Evolutionary conservation across 257 asterid genomes (phyloP).

Genomic region (Lycium barbarum): DNA sequence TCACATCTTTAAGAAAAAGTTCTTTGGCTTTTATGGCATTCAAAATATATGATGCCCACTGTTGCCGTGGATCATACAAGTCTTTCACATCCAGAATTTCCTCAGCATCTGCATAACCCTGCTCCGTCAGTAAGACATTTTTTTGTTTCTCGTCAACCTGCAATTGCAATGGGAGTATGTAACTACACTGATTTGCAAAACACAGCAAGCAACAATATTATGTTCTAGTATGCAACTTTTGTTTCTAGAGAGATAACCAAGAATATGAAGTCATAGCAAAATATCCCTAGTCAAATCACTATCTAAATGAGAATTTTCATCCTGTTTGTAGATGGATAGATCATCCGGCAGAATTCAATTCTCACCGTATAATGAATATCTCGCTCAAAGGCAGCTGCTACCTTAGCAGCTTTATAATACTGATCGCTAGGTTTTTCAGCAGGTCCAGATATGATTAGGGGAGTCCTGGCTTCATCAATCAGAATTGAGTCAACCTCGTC

Average conservation of each 20-base stretch:
- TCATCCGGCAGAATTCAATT: slow-evolving; percentile 37
- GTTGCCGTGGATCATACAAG: slow-evolving; percentile 97
- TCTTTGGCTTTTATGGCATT: slow-evolving; percentile 96
- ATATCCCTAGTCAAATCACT: not conserved
- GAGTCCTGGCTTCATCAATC: slow-evolving; percentile 99
- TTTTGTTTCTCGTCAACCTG: slow-evolving; percentile 99
- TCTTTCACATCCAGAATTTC: slow-evolving; percentile 94
- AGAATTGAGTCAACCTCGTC: slow-evolving; percentile 99
- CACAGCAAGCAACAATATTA: not conserved
- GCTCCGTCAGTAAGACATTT: slow-evolving; percentile 83
- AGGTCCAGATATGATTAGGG: slow-evolving; percentile 97
- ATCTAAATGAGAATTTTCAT: not conserved
- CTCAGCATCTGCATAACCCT: slow-evolving; percentile 98
- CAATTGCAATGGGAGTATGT: slow-evolving; percentile 35
- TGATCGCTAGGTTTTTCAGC: slow-evolving; percentile 97
- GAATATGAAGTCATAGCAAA: slow-evolving; percentile 12
- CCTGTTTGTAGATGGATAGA: slow-evolving; percentile 6
- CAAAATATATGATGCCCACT: slow-evolving; percentile 95
- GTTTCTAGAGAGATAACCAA: slow-evolving; percentile 15
- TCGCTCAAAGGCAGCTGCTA: slow-evolving; percentile 87
- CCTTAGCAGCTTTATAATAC: slow-evolving; percentile 95
- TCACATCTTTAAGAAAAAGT: slow-evolving; percentile 93
- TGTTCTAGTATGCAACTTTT: not conserved
- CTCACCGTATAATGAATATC: slow-evolving; percentile 94
- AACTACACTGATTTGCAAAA: slow-evolving; percentile 13